Percentiles rank a stretch among this genome's conserved stretches.
Evolutionary conservation across 2,329 filamentous ascomycete genomes (phyloP).

Genomic region (Alternaria tenuissima): DNA sequence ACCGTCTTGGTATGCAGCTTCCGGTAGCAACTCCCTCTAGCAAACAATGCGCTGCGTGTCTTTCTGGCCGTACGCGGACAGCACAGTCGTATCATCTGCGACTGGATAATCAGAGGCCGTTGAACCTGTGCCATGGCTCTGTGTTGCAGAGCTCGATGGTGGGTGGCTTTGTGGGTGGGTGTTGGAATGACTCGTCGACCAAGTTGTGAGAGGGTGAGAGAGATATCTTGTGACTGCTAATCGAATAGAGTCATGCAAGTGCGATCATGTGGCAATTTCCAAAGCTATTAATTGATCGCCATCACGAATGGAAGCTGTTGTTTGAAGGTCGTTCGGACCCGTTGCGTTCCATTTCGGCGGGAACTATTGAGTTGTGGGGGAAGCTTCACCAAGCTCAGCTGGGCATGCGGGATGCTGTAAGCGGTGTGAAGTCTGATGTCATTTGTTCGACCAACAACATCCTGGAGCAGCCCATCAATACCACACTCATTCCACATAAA

Average conservation of each 20-base stretch:
- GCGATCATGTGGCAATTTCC: not conserved
- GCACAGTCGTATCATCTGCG: conserved; percentile 45
- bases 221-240: not conserved
- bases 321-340: not conserved
- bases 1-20: conserved; percentile 54
- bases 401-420: conserved; percentile 2
- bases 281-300: not conserved
- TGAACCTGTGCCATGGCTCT: conserved; percentile 42
- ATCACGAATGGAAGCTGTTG: not conserved
- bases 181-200: not conserved
- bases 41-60: conserved; percentile 26
- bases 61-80: conserved; percentile 38
- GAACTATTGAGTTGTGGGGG: conserved; percentile 11
- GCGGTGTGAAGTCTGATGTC: conserved; percentile 4
- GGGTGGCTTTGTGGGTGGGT: not conserved
- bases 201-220: not conserved
- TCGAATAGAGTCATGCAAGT: conserved; percentile 9
- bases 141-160: not conserved
- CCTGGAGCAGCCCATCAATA: not conserved
- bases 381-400: conserved; percentile 17
- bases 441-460: not conserved
- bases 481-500: not conserved
- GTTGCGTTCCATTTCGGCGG: not conserved
- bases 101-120: conserved; percentile 48
- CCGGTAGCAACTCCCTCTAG: conserved; percentile 22